Conservation (phyloP, 495 filamentous ascomycete species). For the Neurospora sp. region DNA sequence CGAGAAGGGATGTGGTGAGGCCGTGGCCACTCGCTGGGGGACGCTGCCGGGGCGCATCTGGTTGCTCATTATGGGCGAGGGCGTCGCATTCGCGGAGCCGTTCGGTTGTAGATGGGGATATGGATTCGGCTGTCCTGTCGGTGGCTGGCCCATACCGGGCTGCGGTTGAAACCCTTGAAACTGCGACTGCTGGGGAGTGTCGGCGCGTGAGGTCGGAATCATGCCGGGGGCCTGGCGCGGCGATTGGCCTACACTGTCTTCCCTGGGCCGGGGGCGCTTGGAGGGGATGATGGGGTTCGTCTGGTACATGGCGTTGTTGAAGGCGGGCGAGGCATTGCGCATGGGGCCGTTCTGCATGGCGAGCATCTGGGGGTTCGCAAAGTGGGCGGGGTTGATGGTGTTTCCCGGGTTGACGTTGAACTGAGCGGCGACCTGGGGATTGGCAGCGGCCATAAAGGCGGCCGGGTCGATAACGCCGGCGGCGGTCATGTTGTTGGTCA, state of each 20-base stretch:
- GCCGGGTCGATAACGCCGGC: constrained; percentile 36
- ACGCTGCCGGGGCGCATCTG: constrained; percentile 55
- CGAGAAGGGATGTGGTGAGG: constrained; percentile 86
- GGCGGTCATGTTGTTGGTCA: constrained; percentile 33
- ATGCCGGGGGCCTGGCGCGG: constrained; percentile 67
- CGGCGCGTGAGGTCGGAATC: constrained; percentile 74
- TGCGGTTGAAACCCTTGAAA: constrained; percentile 48
- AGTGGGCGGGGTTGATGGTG: constrained; percentile 23
- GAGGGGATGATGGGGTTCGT: constrained; percentile 77
- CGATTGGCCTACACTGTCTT: constrained; percentile 76
- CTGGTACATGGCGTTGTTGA: constrained; percentile 58
- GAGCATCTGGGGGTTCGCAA: constrained; percentile 53
- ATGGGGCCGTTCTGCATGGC: constrained; percentile 75
- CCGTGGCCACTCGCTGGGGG: constrained; percentile 75
- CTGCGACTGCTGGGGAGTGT: constrained; percentile 72
- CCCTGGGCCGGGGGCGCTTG: constrained; percentile 70
- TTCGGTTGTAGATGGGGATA: constrained; percentile 80
- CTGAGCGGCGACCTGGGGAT: constrained; percentile 24
- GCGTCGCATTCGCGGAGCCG: constrained; percentile 70
- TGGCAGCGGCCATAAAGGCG: constrained; percentile 35
- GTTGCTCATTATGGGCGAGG: constrained; percentile 75
- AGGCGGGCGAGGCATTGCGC: constrained; percentile 71
- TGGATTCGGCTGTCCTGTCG: constrained; percentile 46
- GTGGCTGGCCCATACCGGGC: constrained; percentile 3
- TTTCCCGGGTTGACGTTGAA: constrained; percentile 28